Conservation (phyloP, 2,329 filamentous ascomycete species). For the Colletotrichum coccodes region DNA sequence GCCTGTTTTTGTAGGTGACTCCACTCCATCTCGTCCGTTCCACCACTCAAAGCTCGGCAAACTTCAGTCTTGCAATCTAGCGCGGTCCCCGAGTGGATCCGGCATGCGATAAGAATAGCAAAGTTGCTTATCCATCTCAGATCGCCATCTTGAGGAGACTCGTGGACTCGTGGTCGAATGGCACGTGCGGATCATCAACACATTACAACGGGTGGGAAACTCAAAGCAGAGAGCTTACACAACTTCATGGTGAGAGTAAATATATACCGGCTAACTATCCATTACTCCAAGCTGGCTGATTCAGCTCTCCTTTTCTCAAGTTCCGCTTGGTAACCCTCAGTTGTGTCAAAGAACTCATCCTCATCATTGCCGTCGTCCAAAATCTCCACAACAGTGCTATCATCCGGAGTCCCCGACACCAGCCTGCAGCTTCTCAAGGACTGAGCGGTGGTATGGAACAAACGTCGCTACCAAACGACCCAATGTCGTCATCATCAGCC, state of each 20-base stretch:
- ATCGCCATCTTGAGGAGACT: neutral
- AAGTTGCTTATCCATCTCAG: conserved; percentile 8
- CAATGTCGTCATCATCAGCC: too few relatives aligned
- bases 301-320: neutral
- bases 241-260: neutral
- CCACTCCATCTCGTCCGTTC: neutral
- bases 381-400: neutral
- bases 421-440: neutral
- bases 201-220: neutral
- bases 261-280: neutral
- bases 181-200: conserved; percentile 7
- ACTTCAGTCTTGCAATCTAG: conserved; percentile 6
- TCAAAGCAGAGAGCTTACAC: neutral
- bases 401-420: neutral
- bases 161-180: neutral
- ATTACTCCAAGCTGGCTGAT: neutral
- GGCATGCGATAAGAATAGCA: conserved; percentile 22
- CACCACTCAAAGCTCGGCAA: conserved; percentile 13
- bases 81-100: neutral
- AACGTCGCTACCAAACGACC: neutral
- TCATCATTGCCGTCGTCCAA: neutral
- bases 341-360: neutral
- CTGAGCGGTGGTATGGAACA: neutral
- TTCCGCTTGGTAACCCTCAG: neutral
- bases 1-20: neutral